Conservation (phyloP, 2,329 filamentous ascomycete genomes). For the Aspergillus carbonarius region DNA sequence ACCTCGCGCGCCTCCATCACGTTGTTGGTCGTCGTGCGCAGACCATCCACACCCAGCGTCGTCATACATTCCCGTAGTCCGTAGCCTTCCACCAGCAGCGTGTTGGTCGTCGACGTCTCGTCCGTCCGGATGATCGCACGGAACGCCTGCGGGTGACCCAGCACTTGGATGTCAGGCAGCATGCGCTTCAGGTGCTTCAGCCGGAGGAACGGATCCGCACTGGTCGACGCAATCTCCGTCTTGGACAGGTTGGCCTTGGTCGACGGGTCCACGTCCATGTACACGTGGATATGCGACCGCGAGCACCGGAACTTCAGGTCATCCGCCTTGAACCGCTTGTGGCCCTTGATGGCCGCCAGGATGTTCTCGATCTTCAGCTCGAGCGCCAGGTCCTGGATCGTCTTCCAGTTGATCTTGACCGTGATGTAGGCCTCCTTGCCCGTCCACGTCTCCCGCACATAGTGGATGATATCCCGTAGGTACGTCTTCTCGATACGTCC, state of each 20-base stretch:
- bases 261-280: conserved; percentile 54
- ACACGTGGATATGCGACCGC: conserved; percentile 66
- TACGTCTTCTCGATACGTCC: conserved; percentile 94
- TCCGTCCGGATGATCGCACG: conserved; percentile 87
- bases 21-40: conserved; percentile 73
- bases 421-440: conserved; percentile 71
- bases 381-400: conserved; percentile 76
- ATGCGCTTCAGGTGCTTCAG: conserved; percentile 82
- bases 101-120: conserved; percentile 65
- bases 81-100: conserved; percentile 89
- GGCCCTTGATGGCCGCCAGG: conserved; percentile 69
- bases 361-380: conserved; percentile 75
- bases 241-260: conserved; percentile 39
- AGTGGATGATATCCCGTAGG: conserved; percentile 75
- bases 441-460: conserved; percentile 88
- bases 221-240: conserved; percentile 45
- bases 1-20: conserved; percentile 87
- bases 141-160: conserved; percentile 80
- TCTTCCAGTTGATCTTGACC: conserved; percentile 76
- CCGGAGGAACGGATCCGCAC: conserved; percentile 52
- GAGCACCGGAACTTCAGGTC: conserved; percentile 61
- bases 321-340: conserved; percentile 70
- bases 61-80: conserved; percentile 87
- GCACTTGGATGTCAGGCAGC: conserved; percentile 80
- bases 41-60: conserved; percentile 84